phyloP scores from a whole-genome alignment of 495 filamentous ascomycete species.

The Penicillium argentinense region DNA sequence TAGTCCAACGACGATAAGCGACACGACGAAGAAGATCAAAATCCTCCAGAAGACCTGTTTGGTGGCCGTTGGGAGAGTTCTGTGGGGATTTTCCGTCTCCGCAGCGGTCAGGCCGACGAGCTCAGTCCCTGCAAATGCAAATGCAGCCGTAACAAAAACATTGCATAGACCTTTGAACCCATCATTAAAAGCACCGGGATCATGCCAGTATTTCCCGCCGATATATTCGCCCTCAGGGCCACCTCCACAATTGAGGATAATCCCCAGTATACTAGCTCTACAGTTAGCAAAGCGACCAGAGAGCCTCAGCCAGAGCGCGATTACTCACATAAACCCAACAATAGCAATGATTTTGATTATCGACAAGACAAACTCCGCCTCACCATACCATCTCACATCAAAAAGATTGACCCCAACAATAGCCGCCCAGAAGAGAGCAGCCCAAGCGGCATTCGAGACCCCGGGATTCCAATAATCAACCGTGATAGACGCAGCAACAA shows the following conservation, averaged over 20 bases:
- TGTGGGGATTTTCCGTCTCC: constrained; percentile 83
- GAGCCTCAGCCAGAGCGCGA: no score
- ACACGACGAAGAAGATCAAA: constrained; percentile 79
- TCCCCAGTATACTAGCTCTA: constrained; percentile 64
- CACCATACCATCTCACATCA: constrained; percentile 83
- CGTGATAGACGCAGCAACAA: constrained; percentile 86
- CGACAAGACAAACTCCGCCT: constrained; percentile 88
- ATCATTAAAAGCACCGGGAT: constrained; percentile 86
- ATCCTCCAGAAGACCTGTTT: constrained; percentile 98
- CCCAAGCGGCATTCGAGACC: constrained; percentile 74
- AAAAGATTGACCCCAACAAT: constrained; percentile 83
- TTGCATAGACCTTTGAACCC: constrained; percentile 94
- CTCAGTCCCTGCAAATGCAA: constrained; percentile 90
- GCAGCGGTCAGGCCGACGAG: constrained; percentile 87
- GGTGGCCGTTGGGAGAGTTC: constrained; percentile 78
- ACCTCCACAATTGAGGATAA: constrained; percentile 78
- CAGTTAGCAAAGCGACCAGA: no score
- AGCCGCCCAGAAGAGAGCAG: constrained; percentile 72
- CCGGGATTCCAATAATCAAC: constrained; percentile 77
- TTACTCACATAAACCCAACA: constrained; percentile 83
- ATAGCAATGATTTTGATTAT: constrained; percentile 86
- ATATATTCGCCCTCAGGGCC: constrained; percentile 75
- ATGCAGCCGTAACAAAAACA: constrained; percentile 90
- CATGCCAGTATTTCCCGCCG: constrained; percentile 72
- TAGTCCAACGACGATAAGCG: constrained; percentile 69